Conservation (phyloP, 768 basidiomycete species). For the Porphyrellus cyaneotinctus region DNA sequence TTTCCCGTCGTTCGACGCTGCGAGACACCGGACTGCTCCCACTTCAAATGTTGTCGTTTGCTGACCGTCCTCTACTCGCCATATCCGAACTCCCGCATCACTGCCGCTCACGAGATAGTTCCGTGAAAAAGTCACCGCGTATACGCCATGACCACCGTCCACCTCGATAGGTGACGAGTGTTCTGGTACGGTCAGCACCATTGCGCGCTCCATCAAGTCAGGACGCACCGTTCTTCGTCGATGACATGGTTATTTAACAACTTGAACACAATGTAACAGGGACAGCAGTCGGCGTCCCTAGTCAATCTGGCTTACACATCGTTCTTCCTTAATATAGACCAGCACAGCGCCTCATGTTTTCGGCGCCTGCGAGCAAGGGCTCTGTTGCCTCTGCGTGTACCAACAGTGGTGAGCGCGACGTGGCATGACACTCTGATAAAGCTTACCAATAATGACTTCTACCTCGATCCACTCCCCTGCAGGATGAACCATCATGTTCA, state of each 20-base stretch:
- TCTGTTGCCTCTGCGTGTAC: too few species aligned
- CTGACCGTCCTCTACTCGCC: background rate
- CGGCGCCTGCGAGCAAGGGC: too few species aligned
- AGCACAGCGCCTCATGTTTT: too few species aligned
- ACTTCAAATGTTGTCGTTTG: background rate
- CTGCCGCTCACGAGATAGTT: background rate
- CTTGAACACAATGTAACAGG: background rate
- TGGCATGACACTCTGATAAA: too few species aligned
- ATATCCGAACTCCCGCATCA: background rate
- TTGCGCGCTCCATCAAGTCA: too few species aligned
- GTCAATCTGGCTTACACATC: too few species aligned
- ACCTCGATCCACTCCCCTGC: too few species aligned
- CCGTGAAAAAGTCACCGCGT: background rate
- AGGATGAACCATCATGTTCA: too few species aligned
- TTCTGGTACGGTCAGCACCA: background rate
- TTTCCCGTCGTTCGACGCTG: background rate
- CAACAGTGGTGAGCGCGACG: too few species aligned
- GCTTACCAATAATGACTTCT: too few species aligned
- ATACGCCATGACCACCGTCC: fast-evolving
- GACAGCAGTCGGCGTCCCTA: background rate
- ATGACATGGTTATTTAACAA: background rate
- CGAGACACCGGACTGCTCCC: background rate
- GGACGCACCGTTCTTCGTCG: too few species aligned
- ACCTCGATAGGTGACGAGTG: background rate
- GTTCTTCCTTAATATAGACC: too few species aligned